Base-by-base conservation (phyloP, 73 alveolate species). In the Paramecium octaurelia region DNA sequence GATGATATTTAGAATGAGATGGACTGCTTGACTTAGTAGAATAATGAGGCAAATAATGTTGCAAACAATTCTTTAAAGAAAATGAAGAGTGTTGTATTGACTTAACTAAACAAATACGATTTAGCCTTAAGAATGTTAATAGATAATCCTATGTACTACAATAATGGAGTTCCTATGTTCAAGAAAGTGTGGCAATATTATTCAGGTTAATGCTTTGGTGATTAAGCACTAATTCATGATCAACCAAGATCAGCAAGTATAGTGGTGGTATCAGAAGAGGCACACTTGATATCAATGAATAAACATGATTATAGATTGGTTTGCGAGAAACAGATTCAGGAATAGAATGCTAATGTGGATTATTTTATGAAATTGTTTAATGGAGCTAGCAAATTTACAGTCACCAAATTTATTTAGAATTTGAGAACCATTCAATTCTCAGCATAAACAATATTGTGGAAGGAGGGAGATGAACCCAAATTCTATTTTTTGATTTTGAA, bases 141-240 rank as follows among this genome's bases (percentile, higher is more conserved):
- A 14, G 43, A 40, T 7, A 46, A 21, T 80, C 16, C 3, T 36
- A 75, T 38, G 60, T 80, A 80, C 46, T 80, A 14, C 44, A 42
- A 44, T 42, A 20, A 80, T 20, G 73, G 73, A 23, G 75, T 80
- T 23, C 77, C 76, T 18, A 44, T 18, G n/a, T 80, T 31, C 44
- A 40, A 80, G 42, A 80, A 46, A 48, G 75, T 80, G 14, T 80
- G 18, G 14, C 14, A 80, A 80, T 80, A 44, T 46, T 80, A 44
- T 80, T 80, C 91, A 44, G 91, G 91, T 44, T 18, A 80, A 21
- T 80, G 76, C n/a, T 80, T 80, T 80, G 91, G 91, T 44, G 91
- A 80, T 44, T 20, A 31, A 44, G 91, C 91, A 1, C 31, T 80
- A 4, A 43, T 31, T 23, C 57, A 42, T 16, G 91, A 80, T 80